Percentiles rank a stretch among this genome's conserved stretches.
phyloP scores from a whole-genome alignment of 1,139 yeast species.

The Williopsis jadinii region DNA sequence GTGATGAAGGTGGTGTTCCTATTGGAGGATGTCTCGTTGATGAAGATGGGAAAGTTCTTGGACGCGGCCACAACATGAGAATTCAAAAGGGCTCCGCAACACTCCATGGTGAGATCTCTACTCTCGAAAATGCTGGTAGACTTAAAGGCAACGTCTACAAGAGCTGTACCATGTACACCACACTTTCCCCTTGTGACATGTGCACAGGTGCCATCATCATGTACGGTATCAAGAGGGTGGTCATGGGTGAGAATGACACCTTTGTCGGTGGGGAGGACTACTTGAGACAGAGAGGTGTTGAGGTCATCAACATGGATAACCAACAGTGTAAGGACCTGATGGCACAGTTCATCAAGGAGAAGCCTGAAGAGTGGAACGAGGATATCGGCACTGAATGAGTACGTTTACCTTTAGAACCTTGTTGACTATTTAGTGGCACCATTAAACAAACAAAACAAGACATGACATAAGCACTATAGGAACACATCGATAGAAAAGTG shows the following conservation, averaged over 20 bases:
- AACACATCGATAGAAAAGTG: too few species aligned
- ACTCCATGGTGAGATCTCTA: conserved; percentile 85
- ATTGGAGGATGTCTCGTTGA: conserved; percentile 62
- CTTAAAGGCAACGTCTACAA: conserved; percentile 61
- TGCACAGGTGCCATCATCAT: conserved; percentile 88
- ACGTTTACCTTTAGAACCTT: background rate
- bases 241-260: conserved; percentile 79
- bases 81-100: conserved; percentile 76
- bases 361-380: conserved; percentile 82
- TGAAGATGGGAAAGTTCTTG: conserved; percentile 73
- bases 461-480: too few species aligned
- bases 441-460: too few species aligned
- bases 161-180: conserved; percentile 78
- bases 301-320: conserved; percentile 61
- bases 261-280: conserved; percentile 75
- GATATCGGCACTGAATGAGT: conserved; percentile 61
- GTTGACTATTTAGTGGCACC: too few species aligned
- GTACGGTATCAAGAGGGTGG: conserved; percentile 82
- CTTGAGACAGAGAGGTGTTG: conserved; percentile 59
- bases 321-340: conserved; percentile 66
- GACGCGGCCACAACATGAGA: conserved; percentile 85
- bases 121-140: conserved; percentile 87
- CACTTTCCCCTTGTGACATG: conserved; percentile 90
- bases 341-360: conserved; percentile 68
- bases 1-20: conserved; percentile 85